Evolutionary conservation across 1,284 basidiomycete species (phyloP).

Genomic region (Abortiporus biennis): DNA sequence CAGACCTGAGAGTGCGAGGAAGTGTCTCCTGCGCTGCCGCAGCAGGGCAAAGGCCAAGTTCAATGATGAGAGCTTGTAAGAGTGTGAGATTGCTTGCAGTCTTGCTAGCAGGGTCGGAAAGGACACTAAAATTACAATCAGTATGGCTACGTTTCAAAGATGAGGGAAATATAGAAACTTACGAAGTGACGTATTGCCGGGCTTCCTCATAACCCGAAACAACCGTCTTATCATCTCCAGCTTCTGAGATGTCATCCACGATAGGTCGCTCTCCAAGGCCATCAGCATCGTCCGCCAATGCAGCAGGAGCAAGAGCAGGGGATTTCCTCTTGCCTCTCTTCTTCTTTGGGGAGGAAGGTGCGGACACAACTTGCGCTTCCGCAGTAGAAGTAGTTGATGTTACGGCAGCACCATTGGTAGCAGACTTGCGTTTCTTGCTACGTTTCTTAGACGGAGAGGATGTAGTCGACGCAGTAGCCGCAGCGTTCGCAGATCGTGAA

Average conservation of each 20-base stretch:
- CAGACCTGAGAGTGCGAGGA: slow-evolving; percentile 52
- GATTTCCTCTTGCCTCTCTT: slow-evolving; percentile 2
- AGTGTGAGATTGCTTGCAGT: slow-evolving; percentile 35
- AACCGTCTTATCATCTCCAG: slow-evolving; percentile 28
- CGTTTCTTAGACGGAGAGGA: not conserved
- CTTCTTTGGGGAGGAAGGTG: not conserved
- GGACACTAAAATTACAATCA: slow-evolving; percentile 32
- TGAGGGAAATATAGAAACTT: slow-evolving; percentile 9
- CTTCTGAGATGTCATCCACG: slow-evolving; percentile 48
- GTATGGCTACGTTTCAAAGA: not conserved
- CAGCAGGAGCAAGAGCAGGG: not conserved
- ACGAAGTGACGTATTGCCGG: slow-evolving; percentile 36
- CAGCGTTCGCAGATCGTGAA: not conserved
- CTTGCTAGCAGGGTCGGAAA: slow-evolving; percentile 44
- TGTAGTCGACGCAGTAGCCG: not conserved
- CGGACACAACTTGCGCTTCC: not conserved
- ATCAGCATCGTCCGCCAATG: slow-evolving; percentile 1
- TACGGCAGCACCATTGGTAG: no score
- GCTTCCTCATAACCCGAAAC: slow-evolving; percentile 44
- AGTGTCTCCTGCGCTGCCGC: slow-evolving; percentile 35
- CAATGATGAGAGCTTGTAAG: slow-evolving; percentile 37
- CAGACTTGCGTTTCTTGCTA: not conserved
- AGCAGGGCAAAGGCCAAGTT: slow-evolving; percentile 30
- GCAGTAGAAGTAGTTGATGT: no score
- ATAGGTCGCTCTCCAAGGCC: slow-evolving; percentile 32